These are phyloP conservation scores for Tympanopsis confertula DNA, from an alignment of 2,329 filamentous ascomycete species.

Conservation along the genomic window DNA sequence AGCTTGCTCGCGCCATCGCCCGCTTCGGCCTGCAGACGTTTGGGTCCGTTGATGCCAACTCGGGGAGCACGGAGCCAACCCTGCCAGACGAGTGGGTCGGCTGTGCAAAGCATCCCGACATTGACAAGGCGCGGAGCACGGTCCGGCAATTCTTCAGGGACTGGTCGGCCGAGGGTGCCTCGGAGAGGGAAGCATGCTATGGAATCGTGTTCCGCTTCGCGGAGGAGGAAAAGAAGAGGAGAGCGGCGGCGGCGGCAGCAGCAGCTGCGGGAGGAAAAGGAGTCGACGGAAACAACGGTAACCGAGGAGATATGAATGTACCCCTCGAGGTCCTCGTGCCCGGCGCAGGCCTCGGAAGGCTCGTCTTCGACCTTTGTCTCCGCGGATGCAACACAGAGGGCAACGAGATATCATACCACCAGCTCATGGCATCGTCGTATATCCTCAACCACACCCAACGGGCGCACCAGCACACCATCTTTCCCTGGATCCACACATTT, in stretches of 20 bases:
- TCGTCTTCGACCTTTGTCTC: conserved; percentile 76
- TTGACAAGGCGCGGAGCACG: conserved; percentile 86
- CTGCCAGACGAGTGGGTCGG: conserved; percentile 57
- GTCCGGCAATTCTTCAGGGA: conserved; percentile 89
- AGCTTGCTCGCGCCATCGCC: conserved; percentile 70
- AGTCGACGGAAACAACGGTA: conserved; percentile 7
- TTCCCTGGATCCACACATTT: conserved; percentile 78
- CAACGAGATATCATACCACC: conserved; percentile 94
- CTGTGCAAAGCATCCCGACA: conserved; percentile 59
- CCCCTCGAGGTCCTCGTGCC: conserved; percentile 67
- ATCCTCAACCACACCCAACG: conserved; percentile 56
- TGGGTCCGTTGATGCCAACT: conserved; percentile 24
- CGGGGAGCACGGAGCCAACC: conserved; percentile 24
- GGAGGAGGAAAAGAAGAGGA: conserved; percentile 28
- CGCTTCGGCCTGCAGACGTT: conserved; percentile 59
- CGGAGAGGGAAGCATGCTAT: conserved; percentile 67
- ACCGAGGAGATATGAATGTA: conserved; percentile 17
- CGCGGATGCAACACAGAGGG: conserved; percentile 69
- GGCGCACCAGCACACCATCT: conserved; percentile 58
- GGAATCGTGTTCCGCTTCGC: conserved; percentile 62
- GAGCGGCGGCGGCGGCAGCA: conserved; percentile 5
- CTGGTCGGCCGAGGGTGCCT: conserved; percentile 69
- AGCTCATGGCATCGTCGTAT: conserved; percentile 71
- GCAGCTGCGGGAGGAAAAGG: neutral
- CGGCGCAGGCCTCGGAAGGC: conserved; percentile 74